Conservation (phyloP, 352 stramenopile genomes). For the Globisporangium nunn region DNA sequence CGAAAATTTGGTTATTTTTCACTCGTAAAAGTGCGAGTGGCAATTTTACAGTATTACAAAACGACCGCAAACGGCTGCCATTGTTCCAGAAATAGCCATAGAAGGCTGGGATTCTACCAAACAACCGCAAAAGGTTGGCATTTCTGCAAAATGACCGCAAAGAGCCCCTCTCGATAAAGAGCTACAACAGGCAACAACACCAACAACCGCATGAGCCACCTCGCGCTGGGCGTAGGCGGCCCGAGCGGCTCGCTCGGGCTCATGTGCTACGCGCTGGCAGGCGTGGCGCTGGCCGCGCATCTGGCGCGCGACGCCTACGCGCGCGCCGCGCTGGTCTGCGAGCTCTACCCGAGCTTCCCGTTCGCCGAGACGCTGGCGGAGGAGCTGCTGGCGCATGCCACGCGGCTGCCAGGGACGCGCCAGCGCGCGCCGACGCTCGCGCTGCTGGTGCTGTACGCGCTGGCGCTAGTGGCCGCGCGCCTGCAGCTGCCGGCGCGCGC, state of each 20-base stretch:
- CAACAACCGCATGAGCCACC: neutral
- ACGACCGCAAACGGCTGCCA: no score
- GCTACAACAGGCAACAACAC: no score
- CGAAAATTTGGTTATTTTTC: no score
- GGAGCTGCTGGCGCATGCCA: slow-evolving; percentile 52
- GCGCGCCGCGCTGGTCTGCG: slow-evolving; percentile 32
- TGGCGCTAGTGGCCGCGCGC: slow-evolving; percentile 22
- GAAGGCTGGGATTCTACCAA: no score
- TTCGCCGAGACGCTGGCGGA: slow-evolving; percentile 52
- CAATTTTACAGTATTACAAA: no score
- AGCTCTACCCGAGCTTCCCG: slow-evolving; percentile 57
- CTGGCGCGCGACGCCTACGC: slow-evolving; percentile 40
- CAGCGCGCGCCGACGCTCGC: slow-evolving; percentile 34
- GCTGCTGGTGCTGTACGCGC: slow-evolving; percentile 27
- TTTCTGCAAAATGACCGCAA: neutral
- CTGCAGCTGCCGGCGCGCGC: slow-evolving; percentile 32
- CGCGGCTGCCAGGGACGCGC: slow-evolving; percentile 34
- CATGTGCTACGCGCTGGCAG: slow-evolving; percentile 36
- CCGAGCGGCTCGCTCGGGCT: slow-evolving; percentile 21
- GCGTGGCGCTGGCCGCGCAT: slow-evolving; percentile 31
- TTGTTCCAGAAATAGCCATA: no score
- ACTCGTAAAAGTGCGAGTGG: no score
- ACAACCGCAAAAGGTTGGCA: no score
- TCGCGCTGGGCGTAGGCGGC: neutral
- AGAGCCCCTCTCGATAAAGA: neutral